Evolutionary conservation across 768 basidiomycete genomes (phyloP).

Genomic region (Lactifluus hygrophoroides): DNA sequence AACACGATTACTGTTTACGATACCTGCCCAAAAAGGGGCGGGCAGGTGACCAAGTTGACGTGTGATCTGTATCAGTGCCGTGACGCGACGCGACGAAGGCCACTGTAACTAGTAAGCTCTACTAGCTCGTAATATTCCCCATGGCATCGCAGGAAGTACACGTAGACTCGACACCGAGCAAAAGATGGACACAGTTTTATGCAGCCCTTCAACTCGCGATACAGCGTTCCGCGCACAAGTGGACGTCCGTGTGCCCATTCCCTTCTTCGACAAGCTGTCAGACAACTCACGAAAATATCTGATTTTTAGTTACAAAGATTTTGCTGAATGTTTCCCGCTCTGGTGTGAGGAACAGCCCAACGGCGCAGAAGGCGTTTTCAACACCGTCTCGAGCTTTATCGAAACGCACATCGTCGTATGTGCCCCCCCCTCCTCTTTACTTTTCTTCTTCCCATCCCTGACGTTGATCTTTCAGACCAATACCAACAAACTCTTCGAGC

Average conservation of each 20-base stretch:
- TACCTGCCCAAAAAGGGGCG: too few species aligned
- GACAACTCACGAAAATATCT: background rate
- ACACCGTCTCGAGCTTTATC: slow-evolving; percentile 62
- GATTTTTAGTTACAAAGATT: slow-evolving; percentile 37
- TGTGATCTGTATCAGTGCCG: background rate
- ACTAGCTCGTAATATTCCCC: background rate
- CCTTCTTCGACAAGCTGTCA: background rate
- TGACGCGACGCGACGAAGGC: background rate
- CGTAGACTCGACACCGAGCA: slow-evolving; percentile 25
- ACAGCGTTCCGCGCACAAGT: slow-evolving; percentile 43
- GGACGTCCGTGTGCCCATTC: slow-evolving; percentile 36
- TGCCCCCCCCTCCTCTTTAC: background rate
- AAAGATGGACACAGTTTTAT: slow-evolving; percentile 44
- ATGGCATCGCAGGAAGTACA: slow-evolving; percentile 23
- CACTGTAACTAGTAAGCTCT: background rate
- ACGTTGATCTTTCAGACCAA: slow-evolving; percentile 32
- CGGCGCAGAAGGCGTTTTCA: slow-evolving; percentile 30
- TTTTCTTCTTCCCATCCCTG: background rate
- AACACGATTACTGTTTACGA: too few species aligned
- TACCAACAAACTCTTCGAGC: slow-evolving; percentile 42
- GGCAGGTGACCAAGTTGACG: too few species aligned
- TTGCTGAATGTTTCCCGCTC: slow-evolving; percentile 33
- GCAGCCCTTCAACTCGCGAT: slow-evolving; percentile 46
- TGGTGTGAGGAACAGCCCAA: slow-evolving; percentile 32
- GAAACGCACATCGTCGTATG: slow-evolving; percentile 48